A percentile compares a stretch with the other conserved stretches of the same genome.
Conservation (phyloP, 805 yeast species). For the Ogataea pignaliae region DNA sequence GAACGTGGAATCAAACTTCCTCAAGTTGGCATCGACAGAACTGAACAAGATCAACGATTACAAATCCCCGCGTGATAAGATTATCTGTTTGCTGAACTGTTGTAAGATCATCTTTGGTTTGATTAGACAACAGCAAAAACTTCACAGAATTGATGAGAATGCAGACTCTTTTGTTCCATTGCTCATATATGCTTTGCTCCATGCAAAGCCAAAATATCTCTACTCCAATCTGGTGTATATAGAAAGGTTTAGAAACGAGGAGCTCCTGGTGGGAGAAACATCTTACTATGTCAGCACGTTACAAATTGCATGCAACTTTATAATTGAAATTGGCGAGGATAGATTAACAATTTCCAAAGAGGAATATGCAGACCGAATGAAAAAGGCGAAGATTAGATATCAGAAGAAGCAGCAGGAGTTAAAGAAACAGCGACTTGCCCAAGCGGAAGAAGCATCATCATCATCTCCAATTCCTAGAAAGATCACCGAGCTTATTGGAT, state of each 20-base stretch:
- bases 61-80: slow-evolving; percentile 92
- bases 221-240: slow-evolving; percentile 79
- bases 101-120: slow-evolving; percentile 91
- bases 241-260: slow-evolving; percentile 75
- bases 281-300: slow-evolving; percentile 89
- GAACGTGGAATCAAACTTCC: slow-evolving; percentile 46
- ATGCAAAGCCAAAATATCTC: slow-evolving; percentile 60
- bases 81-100: slow-evolving; percentile 84
- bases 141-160: slow-evolving; percentile 57
- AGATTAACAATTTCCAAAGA: slow-evolving; percentile 58
- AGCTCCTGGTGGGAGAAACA: slow-evolving; percentile 79
- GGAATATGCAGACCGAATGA: slow-evolving; percentile 52
- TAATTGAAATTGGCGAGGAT: slow-evolving; percentile 53
- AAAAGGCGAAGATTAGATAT: slow-evolving; percentile 35
- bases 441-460: slow-evolving; percentile 6
- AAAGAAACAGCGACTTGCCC: slow-evolving; percentile 3
- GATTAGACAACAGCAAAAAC: slow-evolving; percentile 50
- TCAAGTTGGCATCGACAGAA: slow-evolving; percentile 67
- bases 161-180: slow-evolving; percentile 96
- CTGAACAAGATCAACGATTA: slow-evolving; percentile 73
- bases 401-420: slow-evolving; percentile 16
- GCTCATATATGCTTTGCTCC: slow-evolving; percentile 71
- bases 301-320: slow-evolving; percentile 81
- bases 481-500: slow-evolving; percentile 21
- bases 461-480: slow-evolving; percentile 24